Percentiles rank a stretch among this genome's conserved stretches.
Evolutionary conservation across 2,329 filamentous ascomycete species (phyloP).

Genomic region (Fusarium nematophilum): DNA sequence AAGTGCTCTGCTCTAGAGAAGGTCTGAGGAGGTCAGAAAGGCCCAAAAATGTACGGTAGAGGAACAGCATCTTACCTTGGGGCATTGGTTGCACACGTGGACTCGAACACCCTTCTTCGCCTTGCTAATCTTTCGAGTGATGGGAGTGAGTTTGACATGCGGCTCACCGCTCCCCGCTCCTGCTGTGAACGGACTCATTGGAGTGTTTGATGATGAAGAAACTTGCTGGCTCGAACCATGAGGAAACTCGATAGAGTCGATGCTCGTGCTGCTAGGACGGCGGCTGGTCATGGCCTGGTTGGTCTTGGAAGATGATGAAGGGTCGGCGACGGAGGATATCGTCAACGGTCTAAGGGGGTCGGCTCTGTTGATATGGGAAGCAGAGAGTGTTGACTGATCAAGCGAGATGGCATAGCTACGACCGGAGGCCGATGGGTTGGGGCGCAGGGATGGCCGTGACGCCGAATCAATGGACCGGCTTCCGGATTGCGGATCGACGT

Average conservation of each 20-base stretch:
- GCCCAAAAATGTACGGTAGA: not conserved
- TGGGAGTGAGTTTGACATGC: constrained; percentile 64
- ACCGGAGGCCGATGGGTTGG: constrained; percentile 50
- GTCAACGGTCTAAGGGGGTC: constrained; percentile 47
- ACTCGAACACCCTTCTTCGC: constrained; percentile 70
- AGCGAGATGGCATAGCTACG: constrained; percentile 55
- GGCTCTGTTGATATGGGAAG: constrained; percentile 50
- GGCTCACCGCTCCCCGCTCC: constrained; percentile 48
- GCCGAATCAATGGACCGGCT: constrained; percentile 58
- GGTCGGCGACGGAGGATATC: constrained; percentile 40
- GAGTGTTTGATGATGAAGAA: constrained; percentile 40
- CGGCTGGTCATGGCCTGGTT: constrained; percentile 47
- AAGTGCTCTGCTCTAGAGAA: constrained; percentile 73
- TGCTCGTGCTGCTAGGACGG: constrained; percentile 59
- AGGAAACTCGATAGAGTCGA: constrained; percentile 61
- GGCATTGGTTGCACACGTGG: constrained; percentile 64
- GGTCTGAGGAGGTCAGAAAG: constrained; percentile 54
- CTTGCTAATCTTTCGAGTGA: constrained; percentile 67
- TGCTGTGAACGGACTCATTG: constrained; percentile 56
- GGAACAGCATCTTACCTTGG: constrained; percentile 56
- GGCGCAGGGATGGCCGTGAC: constrained; percentile 47
- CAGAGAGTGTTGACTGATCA: constrained; percentile 46
- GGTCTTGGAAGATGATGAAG: constrained; percentile 41
- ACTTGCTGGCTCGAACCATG: constrained; percentile 43
- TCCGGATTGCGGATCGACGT: constrained; percentile 55